phyloP scores from a whole-genome alignment of 306 rosid genomes.

The Ochetophila trinervis region DNA sequence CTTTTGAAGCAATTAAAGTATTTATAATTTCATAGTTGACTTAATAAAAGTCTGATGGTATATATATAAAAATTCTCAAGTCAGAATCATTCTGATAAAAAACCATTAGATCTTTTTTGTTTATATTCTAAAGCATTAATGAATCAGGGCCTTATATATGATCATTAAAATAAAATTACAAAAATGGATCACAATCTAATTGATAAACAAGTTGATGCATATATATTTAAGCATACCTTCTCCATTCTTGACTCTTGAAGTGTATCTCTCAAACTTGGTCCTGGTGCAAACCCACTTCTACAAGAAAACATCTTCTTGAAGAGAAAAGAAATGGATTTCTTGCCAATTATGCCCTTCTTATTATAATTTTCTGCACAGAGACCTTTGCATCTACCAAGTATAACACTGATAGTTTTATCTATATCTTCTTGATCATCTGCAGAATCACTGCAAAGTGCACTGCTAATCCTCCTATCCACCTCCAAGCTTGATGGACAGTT shows the following conservation, averaged over 20 bases:
- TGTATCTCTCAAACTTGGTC: constrained; percentile 73
- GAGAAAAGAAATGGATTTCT: constrained; percentile 84
- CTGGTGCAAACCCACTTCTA: constrained; percentile 73
- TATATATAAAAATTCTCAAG: too few species aligned
- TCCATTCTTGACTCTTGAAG: constrained; percentile 95
- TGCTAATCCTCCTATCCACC: constrained; percentile 80
- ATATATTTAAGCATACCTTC: constrained; percentile 63
- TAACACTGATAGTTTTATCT: constrained; percentile 80
- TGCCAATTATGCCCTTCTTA: constrained; percentile 50
- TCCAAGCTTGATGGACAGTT: constrained; percentile 98
- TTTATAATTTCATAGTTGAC: too few species aligned
- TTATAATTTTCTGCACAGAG: constrained; percentile 58
- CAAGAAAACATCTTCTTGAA: constrained; percentile 90
- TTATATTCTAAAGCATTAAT: too few species aligned
- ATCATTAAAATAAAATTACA: background rate
- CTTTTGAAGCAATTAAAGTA: too few species aligned
- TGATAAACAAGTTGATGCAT: too few species aligned
- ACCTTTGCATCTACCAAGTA: constrained; percentile 76
- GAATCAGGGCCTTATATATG: too few species aligned
- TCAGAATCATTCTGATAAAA: too few species aligned
- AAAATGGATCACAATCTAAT: too few species aligned
- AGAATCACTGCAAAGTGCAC: constrained; percentile 40
- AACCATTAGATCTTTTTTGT: too few species aligned
- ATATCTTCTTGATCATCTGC: constrained; percentile 75
- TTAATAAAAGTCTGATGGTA: too few species aligned